Conservation (phyloP, 805 yeast genomes). For the Pichia scutulata region DNA sequence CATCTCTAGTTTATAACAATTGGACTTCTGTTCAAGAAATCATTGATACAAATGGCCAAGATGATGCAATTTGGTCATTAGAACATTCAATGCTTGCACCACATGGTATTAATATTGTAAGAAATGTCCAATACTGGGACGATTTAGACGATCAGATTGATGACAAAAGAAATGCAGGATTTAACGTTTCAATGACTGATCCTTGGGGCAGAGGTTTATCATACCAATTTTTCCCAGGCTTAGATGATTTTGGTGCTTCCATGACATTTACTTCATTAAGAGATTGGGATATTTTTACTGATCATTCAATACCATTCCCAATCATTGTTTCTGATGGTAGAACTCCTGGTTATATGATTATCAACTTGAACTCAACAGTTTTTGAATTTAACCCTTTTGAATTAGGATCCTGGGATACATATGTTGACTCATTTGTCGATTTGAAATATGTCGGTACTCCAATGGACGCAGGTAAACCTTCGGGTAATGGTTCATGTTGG, state of each 20-base stretch:
- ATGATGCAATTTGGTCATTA: conserved; percentile 60
- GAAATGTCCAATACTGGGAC: conserved; percentile 45
- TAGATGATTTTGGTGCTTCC: conserved; percentile 56
- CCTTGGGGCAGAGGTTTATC: conserved; percentile 75
- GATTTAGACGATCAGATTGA: conserved; percentile 46
- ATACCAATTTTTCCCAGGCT: conserved; percentile 59
- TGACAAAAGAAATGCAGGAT: conserved; percentile 56
- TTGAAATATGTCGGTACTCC: conserved; percentile 64
- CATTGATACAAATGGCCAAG: conserved; percentile 31
- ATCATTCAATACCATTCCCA: conserved; percentile 66
- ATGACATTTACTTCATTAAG: conserved; percentile 51
- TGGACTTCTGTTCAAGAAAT: conserved; percentile 66
- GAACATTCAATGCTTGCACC: conserved; percentile 52
- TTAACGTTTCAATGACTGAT: conserved; percentile 59
- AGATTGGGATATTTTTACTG: conserved; percentile 50
- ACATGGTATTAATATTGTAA: conserved; percentile 52
- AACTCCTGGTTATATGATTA: conserved; percentile 49
- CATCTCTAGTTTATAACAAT: conserved; percentile 59
- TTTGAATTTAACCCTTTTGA: conserved; percentile 61
- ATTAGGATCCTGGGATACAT: conserved; percentile 85
- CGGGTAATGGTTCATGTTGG: conserved; percentile 37
- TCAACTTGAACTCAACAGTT: conserved; percentile 60
- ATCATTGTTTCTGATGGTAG: conserved; percentile 59
- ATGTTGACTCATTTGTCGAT: conserved; percentile 56
- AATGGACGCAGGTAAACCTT: conserved; percentile 51